A percentile compares a stretch with the other conserved stretches of the same genome.
Conservation (phyloP, 306 rosid species). For the Dalbergia cultrata region DNA sequence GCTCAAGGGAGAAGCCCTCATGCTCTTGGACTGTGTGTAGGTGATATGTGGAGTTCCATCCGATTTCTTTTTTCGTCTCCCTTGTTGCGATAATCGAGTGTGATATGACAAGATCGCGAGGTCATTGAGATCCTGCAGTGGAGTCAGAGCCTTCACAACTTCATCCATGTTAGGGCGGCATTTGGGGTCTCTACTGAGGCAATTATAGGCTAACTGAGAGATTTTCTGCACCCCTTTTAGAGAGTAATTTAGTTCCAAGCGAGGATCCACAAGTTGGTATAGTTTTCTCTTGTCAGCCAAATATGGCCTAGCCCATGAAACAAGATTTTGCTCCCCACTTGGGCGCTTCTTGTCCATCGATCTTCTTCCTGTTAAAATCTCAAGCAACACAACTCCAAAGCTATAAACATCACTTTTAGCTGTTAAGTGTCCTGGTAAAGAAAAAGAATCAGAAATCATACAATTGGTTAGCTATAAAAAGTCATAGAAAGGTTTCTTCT, state of each 20-base stretch:
- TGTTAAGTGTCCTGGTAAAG: conserved; percentile 86
- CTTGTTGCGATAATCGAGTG: conserved; percentile 84
- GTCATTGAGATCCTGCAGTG: conserved; percentile 86
- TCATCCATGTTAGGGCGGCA: conserved; percentile 92
- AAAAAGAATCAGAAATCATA: conserved; percentile 38
- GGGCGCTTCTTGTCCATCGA: conserved; percentile 98
- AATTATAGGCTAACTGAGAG: conserved; percentile 83
- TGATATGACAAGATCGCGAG: conserved; percentile 80
- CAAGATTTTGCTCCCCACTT: conserved; percentile 91
- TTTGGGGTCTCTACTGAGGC: conserved; percentile 90
- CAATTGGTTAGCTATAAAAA: conserved; percentile 38
- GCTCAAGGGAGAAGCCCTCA: conserved; percentile 82
- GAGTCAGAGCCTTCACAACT: conserved; percentile 81
- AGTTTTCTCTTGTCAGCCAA: conserved; percentile 90
- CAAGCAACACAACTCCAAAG: conserved; percentile 93
- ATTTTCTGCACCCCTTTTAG: conserved; percentile 88
- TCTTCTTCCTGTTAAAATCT: conserved; percentile 94
- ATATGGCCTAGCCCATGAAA: conserved; percentile 89
- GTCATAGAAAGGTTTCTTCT: conserved; percentile 33
- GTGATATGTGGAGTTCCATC: conserved; percentile 80
- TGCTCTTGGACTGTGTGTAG: conserved; percentile 73
- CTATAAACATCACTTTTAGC: conserved; percentile 96
- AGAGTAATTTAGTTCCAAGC: conserved; percentile 85
- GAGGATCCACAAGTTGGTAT: conserved; percentile 84
- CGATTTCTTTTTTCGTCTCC: conserved; percentile 78